Conservation (phyloP, 2,329 filamentous ascomycete species). For the Beauveria brongniartii region DNA sequence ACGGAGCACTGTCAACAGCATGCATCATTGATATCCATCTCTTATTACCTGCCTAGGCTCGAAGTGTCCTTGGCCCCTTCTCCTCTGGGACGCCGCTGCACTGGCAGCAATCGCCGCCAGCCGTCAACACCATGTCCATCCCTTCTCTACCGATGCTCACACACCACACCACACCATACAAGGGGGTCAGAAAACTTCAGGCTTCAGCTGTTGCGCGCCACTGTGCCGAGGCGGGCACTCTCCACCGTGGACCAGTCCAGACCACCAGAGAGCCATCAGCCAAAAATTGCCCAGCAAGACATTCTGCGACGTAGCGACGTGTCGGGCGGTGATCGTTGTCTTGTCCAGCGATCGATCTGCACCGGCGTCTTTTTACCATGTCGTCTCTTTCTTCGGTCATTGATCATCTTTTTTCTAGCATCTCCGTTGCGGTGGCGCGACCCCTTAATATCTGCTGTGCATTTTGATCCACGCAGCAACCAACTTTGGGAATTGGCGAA, state of each 20-base stretch:
- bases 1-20: background rate
- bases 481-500: background rate
- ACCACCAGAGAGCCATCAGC: slow-evolving; percentile 1
- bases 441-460: background rate
- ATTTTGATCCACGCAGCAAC: background rate
- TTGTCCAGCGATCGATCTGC: background rate
- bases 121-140: background rate
- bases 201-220: slow-evolving; percentile 8
- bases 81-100: background rate
- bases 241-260: slow-evolving; percentile 10
- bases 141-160: background rate
- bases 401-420: too few species aligned
- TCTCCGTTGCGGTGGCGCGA: background rate
- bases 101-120: background rate
- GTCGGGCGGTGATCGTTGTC: background rate
- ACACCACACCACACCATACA: background rate
- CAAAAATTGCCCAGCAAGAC: background rate
- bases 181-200: background rate
- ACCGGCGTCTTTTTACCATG: too few species aligned
- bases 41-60: background rate
- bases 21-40: background rate
- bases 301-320: background rate
- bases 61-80: background rate
- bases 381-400: too few species aligned
- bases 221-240: background rate